Conservation (phyloP, 1,284 basidiomycete genomes). For the Gymnopus androsaceus region DNA sequence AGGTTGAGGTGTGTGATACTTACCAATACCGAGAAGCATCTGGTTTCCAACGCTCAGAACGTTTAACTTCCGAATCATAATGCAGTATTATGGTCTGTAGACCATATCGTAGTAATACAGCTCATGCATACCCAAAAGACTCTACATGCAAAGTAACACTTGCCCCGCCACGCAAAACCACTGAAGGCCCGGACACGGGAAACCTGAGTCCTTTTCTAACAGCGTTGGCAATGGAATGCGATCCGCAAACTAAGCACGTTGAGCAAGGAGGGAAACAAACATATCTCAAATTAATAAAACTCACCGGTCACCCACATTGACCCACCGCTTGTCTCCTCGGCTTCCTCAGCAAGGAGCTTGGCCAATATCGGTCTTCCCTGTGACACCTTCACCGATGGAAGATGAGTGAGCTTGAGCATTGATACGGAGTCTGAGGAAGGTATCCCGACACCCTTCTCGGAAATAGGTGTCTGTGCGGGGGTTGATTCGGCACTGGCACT, state of each 20-base stretch:
- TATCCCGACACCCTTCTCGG: neutral
- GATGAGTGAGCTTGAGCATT: neutral
- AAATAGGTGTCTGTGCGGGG: neutral
- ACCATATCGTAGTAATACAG: no score
- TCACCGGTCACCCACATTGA: constrained; percentile 44
- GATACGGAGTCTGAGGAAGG: neutral
- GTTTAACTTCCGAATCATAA: no score
- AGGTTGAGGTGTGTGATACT: no score
- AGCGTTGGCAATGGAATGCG: constrained; percentile 38
- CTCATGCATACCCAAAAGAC: constrained; percentile 37
- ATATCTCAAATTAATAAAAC: constrained; percentile 8
- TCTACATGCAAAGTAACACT: constrained; percentile 49
- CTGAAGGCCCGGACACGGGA: constrained; percentile 29
- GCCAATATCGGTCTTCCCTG: constrained; percentile 23
- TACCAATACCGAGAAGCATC: no score
- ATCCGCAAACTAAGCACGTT: constrained; percentile 46
- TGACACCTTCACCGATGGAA: neutral
- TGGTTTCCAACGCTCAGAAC: no score
- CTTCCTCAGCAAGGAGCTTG: constrained; percentile 29
- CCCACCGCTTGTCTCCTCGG: constrained; percentile 22
- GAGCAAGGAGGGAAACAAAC: neutral
- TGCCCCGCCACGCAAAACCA: constrained; percentile 42
- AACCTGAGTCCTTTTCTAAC: constrained; percentile 42
- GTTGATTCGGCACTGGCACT: constrained; percentile 17
- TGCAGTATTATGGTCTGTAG: no score